phyloP scores from a whole-genome alignment of 2,329 filamentous ascomycete species.

The Pseudofabraea citricarpa region DNA sequence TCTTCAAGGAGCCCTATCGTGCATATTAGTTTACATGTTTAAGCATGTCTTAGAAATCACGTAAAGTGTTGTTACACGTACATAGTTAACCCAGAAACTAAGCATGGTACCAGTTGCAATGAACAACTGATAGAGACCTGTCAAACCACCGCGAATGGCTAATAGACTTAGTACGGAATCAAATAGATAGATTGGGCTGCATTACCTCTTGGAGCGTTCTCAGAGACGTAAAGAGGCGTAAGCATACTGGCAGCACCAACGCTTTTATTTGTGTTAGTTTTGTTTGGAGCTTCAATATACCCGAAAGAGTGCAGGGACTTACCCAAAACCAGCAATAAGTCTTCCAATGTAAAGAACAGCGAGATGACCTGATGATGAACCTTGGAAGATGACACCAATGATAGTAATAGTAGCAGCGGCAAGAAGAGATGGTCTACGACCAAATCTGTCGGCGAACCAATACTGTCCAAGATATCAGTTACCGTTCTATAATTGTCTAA shows the following conservation, averaged over 20 bases:
- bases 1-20: conserved; percentile 14
- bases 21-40: conserved; percentile 13
- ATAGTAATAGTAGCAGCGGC: conserved; percentile 51
- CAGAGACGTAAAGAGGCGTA: conserved; percentile 23
- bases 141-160: conserved; percentile 45
- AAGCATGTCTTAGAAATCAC: conserved; percentile 36
- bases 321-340: conserved; percentile 43
- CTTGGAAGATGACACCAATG: conserved; percentile 60
- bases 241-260: conserved; percentile 43
- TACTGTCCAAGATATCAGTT: conserved; percentile 9
- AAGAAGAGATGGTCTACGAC: conserved; percentile 39
- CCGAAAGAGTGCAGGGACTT: neutral
- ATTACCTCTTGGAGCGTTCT: conserved; percentile 35
- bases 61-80: conserved; percentile 32
- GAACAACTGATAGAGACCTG: conserved; percentile 46
- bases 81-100: conserved; percentile 41
- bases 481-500: too few relatives aligned
- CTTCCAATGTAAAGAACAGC: conserved; percentile 62
- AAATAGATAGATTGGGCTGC: conserved; percentile 31
- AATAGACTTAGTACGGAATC: conserved; percentile 37
- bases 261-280: neutral
- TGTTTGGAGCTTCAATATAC: neutral
- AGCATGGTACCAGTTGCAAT: conserved; percentile 34
- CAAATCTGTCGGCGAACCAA: conserved; percentile 29
- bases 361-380: conserved; percentile 54